These are phyloP conservation scores for Cafeteria roenbergensis DNA, from an alignment of 108 stramenopile genomes.

Conservation along the genomic window DNA sequence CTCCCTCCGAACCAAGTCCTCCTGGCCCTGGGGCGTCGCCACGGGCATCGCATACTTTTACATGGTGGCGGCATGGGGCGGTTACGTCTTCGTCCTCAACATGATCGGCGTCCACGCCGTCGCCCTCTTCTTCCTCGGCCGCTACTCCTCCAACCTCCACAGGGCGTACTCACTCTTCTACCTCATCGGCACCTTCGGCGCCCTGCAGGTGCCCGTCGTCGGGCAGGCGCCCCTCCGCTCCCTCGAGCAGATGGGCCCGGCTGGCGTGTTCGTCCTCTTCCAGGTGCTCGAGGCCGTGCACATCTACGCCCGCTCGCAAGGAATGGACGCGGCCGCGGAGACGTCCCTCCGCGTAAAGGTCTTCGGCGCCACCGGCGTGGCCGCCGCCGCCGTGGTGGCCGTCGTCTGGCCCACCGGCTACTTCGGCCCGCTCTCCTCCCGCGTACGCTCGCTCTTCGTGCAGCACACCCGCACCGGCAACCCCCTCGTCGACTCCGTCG, in stretches of 20 bases:
- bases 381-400: conserved; percentile 34
- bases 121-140: conserved; percentile 57
- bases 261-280: conserved; percentile 31
- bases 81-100: conserved; percentile 94
- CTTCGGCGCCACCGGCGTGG: conserved; percentile 32
- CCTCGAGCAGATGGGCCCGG: conserved; percentile 60
- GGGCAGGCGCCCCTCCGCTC: conserved; percentile 73
- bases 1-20: conserved; percentile 43
- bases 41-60: conserved; percentile 70
- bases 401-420: conserved; percentile 69
- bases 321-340: conserved; percentile 36
- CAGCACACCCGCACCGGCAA: conserved; percentile 78
- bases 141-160: conserved; percentile 68
- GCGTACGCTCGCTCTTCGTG: conserved; percentile 71
- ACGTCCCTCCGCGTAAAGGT: conserved; percentile 50
- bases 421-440: conserved; percentile 69
- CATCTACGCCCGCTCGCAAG: conserved; percentile 21
- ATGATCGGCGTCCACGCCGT: conserved; percentile 81
- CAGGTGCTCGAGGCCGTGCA: neutral
- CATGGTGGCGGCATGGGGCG: conserved; percentile 93
- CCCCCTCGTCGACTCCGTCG: conserved; percentile 73
- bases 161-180: conserved; percentile 80
- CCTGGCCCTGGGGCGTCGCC: conserved; percentile 42
- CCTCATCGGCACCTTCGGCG: conserved; percentile 65
- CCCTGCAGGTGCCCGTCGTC: conserved; percentile 81